Conservation (phyloP, 1,139 yeast species). For the Geotrichum macrosporum region DNA sequence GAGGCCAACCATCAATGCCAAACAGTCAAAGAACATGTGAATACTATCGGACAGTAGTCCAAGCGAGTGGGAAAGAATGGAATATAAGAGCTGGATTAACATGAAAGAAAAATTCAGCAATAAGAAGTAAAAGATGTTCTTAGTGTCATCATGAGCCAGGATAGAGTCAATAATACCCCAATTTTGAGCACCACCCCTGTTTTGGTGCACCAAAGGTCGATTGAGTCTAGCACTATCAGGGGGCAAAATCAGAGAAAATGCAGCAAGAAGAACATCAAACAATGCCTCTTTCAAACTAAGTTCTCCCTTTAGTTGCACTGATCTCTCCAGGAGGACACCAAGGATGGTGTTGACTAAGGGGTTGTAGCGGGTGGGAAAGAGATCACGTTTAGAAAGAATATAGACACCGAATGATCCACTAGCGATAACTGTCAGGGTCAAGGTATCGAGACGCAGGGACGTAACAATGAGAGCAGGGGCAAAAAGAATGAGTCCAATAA, state of each 20-base stretch:
- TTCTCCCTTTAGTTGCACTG: conserved; percentile 17
- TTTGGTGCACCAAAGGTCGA: conserved; percentile 16
- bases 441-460: conserved; percentile 21
- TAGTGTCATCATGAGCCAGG: conserved; percentile 61
- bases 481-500: conserved; percentile 16
- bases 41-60: conserved; percentile 89
- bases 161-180: conserved; percentile 39
- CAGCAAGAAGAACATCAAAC: conserved; percentile 10
- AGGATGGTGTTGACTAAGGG: conserved; percentile 26
- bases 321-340: conserved; percentile 20
- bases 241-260: conserved; percentile 14
- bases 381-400: conserved; percentile 35
- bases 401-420: conserved; percentile 38
- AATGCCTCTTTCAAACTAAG: conserved; percentile 14
- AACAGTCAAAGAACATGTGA: conserved; percentile 94
- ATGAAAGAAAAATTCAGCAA: conserved; percentile 83
- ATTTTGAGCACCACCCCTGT: conserved; percentile 11
- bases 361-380: conserved; percentile 35
- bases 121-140: conserved; percentile 83
- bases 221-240: conserved; percentile 17
- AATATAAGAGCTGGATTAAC: conserved; percentile 88
- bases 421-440: conserved; percentile 32
- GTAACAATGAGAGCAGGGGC: conserved; percentile 13
- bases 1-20: conserved; percentile 88
- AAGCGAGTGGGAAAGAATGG: conserved; percentile 85